phyloP scores from a whole-genome alignment of 768 basidiomycete species.

The Dioszegia aurantiaca region DNA sequence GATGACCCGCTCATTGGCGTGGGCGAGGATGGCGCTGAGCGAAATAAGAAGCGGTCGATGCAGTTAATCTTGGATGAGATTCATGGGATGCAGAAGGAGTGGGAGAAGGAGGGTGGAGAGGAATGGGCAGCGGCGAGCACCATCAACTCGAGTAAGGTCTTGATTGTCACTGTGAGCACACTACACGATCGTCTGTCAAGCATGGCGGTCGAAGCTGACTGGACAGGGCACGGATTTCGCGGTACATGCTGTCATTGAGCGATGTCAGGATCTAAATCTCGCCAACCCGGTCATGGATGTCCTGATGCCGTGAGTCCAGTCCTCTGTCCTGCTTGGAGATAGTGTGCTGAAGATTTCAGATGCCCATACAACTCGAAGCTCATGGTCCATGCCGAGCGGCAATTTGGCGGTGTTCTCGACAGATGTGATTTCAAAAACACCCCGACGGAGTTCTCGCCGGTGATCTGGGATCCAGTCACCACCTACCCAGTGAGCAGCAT shows the following conservation, averaged over 20 bases:
- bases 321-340: background rate
- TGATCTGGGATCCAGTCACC: conserved; percentile 40
- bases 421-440: conserved; percentile 20
- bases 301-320: conserved; percentile 42
- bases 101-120: conserved; percentile 26
- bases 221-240: conserved; percentile 44
- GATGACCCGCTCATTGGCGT: conserved; percentile 14
- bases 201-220: conserved; percentile 14
- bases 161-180: conserved; percentile 44
- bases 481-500: conserved; percentile 40
- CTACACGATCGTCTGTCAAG: background rate
- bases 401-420: conserved; percentile 29
- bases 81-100: conserved; percentile 38
- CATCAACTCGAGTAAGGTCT: conserved; percentile 47
- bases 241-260: conserved; percentile 38
- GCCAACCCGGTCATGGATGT: conserved; percentile 51
- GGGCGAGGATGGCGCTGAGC: conserved; percentile 17
- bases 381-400: conserved; percentile 42
- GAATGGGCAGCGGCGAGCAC: conserved; percentile 49
- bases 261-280: conserved; percentile 36
- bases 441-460: conserved; percentile 6
- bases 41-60: conserved; percentile 33
- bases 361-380: conserved; percentile 47
- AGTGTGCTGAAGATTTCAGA: conserved; percentile 11
- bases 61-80: conserved; percentile 46